phyloP scores from a whole-genome alignment of 129 eudicot species.

The Chrysanthemum makinoi region DNA sequence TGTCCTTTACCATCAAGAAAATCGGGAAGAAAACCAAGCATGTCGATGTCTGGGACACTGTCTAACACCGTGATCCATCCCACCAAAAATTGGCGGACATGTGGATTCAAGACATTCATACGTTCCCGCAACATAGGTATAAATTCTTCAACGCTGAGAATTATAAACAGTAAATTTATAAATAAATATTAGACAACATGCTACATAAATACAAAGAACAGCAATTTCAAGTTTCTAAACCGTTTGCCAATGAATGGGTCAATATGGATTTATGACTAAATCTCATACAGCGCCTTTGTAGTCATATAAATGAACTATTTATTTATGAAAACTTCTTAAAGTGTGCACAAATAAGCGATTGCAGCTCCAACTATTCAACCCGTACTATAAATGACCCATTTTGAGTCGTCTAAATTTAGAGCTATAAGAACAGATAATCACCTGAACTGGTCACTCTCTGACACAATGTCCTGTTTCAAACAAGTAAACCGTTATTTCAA shows the following conservation, averaged over 20 bases:
- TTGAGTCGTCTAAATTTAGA: background rate
- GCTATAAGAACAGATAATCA: conserved; percentile 23
- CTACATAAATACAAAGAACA: background rate
- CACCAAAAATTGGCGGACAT: conserved; percentile 93
- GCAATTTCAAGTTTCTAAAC: background rate
- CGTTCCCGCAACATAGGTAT: conserved; percentile 93
- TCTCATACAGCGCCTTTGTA: too few relatives aligned
- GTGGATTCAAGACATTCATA: conserved; percentile 93
- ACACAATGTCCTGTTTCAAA: conserved; percentile 81
- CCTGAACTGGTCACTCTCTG: conserved; percentile 97
- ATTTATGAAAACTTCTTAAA: too few relatives aligned
- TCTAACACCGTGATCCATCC: conserved; percentile 98
- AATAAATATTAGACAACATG: conserved; percentile 14
- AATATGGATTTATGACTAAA: too few relatives aligned
- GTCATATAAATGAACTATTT: too few relatives aligned
- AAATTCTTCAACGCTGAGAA: conserved; percentile 92
- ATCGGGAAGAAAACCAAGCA: conserved; percentile 98
- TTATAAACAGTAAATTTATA: too few relatives aligned
- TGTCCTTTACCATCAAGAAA: conserved; percentile 88
- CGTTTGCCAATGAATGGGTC: too few relatives aligned
- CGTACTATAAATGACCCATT: too few relatives aligned
- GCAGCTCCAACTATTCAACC: too few relatives aligned
- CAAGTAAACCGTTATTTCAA: conserved; percentile 21
- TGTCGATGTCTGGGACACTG: conserved; percentile 97
- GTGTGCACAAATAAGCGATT: too few relatives aligned